Conservation (phyloP, 306 rosid genomes). For the Rosa lucieae region DNA sequence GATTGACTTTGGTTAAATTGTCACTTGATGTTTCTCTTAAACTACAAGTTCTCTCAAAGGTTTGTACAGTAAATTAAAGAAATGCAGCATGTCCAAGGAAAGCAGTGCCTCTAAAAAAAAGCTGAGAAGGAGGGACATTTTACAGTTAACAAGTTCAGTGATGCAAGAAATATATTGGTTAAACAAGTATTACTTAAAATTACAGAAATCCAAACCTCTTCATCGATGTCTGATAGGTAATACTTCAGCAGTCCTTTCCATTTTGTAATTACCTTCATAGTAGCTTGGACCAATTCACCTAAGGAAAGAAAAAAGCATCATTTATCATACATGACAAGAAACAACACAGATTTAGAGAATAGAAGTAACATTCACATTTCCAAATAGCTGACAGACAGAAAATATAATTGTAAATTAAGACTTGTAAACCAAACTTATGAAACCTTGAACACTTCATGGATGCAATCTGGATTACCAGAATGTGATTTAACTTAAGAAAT, state of each 20-base stretch:
- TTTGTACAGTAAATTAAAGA: background rate
- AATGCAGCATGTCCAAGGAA: background rate
- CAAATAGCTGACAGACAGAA: background rate
- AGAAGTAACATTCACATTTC: background rate
- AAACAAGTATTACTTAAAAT: background rate
- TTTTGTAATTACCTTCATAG: slow-evolving; percentile 44
- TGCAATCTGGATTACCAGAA: background rate
- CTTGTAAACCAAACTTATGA: background rate
- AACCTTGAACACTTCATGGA: background rate
- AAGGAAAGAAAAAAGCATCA: slow-evolving; percentile 22
- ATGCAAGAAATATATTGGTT: background rate
- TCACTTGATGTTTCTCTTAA: background rate
- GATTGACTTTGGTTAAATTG: background rate
- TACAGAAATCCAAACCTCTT: slow-evolving; percentile 60
- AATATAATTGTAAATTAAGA: slow-evolving; percentile 7
- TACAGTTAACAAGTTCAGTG: background rate
- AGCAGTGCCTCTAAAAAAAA: background rate
- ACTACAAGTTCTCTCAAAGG: background rate
- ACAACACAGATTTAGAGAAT: background rate
- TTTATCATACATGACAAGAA: slow-evolving; percentile 1
- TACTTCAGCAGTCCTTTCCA: slow-evolving; percentile 73
- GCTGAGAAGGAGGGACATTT: background rate
- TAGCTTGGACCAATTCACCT: slow-evolving; percentile 65
- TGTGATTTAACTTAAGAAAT: background rate
- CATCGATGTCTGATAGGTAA: slow-evolving; percentile 77